These are phyloP conservation scores for Alloascoidea africana DNA, from an alignment of 805 yeast species.

Conservation along the genomic window DNA sequence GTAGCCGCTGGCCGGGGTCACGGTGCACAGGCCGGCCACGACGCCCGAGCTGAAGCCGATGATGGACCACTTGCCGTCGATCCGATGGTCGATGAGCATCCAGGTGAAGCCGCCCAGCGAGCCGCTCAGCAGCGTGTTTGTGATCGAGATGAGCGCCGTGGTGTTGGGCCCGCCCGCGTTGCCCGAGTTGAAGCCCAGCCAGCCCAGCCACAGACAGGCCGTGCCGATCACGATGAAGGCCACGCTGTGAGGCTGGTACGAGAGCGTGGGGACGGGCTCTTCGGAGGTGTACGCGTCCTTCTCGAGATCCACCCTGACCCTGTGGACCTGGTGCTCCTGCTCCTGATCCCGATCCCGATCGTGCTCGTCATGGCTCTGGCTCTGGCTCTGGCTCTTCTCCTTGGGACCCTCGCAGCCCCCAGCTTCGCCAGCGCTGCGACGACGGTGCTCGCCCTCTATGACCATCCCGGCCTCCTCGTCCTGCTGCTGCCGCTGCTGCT, in stretches of 20 bases:
- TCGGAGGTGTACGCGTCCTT: no score
- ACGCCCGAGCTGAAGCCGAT: slow-evolving; percentile 92
- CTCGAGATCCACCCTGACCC: background rate
- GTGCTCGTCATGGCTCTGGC: background rate
- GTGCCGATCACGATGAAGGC: slow-evolving; percentile 56
- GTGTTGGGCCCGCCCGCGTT: slow-evolving; percentile 25
- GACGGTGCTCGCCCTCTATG: no score
- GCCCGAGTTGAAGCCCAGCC: slow-evolving; percentile 73
- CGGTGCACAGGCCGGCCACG: slow-evolving; percentile 85
- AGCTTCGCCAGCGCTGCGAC: no score
- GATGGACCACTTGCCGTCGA: slow-evolving; percentile 82
- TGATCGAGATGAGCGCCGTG: slow-evolving; percentile 66
- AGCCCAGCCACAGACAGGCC: slow-evolving; percentile 56
- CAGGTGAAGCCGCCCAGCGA: slow-evolving; percentile 74
- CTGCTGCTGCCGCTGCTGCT: no score
- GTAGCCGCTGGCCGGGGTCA: slow-evolving; percentile 94
- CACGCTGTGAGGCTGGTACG: slow-evolving; percentile 53
- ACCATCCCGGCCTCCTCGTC: slow-evolving; percentile 29
- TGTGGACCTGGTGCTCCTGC: background rate
- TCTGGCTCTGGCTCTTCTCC: background rate
- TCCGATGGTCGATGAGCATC: slow-evolving; percentile 76
- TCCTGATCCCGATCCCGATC: background rate
- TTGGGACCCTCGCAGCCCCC: no score
- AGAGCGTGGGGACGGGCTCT: no score
- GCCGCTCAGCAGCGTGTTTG: slow-evolving; percentile 71